Percentiles rank a stretch among this genome's conserved stretches.
Conservation (phyloP, 2,329 filamentous ascomycete species). For the Aspergillus phoenicis region DNA sequence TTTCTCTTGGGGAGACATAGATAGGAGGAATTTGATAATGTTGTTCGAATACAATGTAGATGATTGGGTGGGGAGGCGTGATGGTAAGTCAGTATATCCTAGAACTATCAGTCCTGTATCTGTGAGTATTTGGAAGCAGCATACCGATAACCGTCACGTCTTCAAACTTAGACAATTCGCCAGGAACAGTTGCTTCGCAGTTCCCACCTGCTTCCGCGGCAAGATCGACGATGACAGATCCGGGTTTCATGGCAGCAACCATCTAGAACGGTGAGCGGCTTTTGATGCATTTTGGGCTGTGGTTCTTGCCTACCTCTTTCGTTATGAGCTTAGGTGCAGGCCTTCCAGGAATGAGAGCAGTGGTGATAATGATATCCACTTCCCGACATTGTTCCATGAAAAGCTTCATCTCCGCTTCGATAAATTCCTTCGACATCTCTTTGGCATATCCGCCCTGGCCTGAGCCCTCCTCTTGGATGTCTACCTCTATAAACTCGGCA, state of each 20-base stretch:
- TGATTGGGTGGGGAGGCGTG: slow-evolving; percentile 81
- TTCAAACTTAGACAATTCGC: slow-evolving; percentile 69
- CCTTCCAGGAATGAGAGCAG: slow-evolving; percentile 83
- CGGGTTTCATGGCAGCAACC: slow-evolving; percentile 84
- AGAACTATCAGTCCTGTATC: neutral
- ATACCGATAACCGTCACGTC: slow-evolving; percentile 82
- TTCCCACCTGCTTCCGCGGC: slow-evolving; percentile 88
- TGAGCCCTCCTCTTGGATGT: slow-evolving; percentile 79
- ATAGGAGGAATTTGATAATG: slow-evolving; percentile 83
- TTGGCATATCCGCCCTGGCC: slow-evolving; percentile 88
- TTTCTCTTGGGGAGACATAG: slow-evolving; percentile 75
- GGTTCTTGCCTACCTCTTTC: slow-evolving; percentile 56
- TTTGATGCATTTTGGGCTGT: neutral
- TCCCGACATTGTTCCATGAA: slow-evolving; percentile 86
- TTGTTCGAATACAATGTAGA: slow-evolving; percentile 93
- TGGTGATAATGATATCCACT: slow-evolving; percentile 90
- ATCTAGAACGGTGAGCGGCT: slow-evolving; percentile 53
- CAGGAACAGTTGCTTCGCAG: slow-evolving; percentile 77
- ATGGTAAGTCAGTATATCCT: slow-evolving; percentile 86
- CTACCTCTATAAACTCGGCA: slow-evolving; percentile 86
- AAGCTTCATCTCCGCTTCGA: slow-evolving; percentile 88
- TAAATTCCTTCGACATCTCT: slow-evolving; percentile 92
- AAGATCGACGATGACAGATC: slow-evolving; percentile 84
- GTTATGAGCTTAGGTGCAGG: slow-evolving; percentile 83
- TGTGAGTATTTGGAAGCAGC: slow-evolving; percentile 22